Percentiles rank a stretch among this genome's conserved stretches.
phyloP scores from a whole-genome alignment of 441 rosid genomes.

The Theobroma grandiflorum region DNA sequence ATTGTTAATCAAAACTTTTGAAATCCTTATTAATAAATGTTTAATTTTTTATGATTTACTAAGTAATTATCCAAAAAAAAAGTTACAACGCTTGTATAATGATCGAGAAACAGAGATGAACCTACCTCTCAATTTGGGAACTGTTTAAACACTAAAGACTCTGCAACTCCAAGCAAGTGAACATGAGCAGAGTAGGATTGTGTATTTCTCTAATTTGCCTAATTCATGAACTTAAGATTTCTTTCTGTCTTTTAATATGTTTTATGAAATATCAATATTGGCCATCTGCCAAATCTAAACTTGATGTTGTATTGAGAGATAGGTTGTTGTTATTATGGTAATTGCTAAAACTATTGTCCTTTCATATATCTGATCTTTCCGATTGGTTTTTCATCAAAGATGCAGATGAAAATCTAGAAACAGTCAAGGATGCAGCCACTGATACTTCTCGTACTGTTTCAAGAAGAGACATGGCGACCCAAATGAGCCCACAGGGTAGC shows the following conservation, averaged over 20 bases:
- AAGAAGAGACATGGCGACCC: conserved; percentile 95
- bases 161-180: neutral
- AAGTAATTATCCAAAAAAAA: neutral
- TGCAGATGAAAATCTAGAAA: conserved; percentile 60
- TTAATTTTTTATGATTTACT: neutral
- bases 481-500: conserved; percentile 91
- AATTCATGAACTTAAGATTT: neutral
- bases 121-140: neutral
- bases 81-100: neutral
- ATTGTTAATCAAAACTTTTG: neutral
- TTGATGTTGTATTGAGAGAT: neutral
- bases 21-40: neutral
- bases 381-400: conserved; percentile 29
- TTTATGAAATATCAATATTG: conserved; percentile 7
- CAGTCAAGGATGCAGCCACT: conserved; percentile 64
- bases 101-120: neutral
- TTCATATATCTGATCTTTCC: conserved; percentile 26
- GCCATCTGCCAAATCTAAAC: neutral
- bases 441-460: conserved; percentile 68
- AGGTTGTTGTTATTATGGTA: conserved; percentile 7
- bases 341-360: conserved; percentile 1
- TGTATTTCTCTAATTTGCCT: neutral
- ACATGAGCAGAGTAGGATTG: conserved; percentile 11
- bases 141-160: neutral
- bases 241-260: neutral